Percentiles rank a stretch among this genome's conserved stretches.
phyloP scores from a whole-genome alignment of 176 grass and related monocot genomes.

The Areca catechu region DNA sequence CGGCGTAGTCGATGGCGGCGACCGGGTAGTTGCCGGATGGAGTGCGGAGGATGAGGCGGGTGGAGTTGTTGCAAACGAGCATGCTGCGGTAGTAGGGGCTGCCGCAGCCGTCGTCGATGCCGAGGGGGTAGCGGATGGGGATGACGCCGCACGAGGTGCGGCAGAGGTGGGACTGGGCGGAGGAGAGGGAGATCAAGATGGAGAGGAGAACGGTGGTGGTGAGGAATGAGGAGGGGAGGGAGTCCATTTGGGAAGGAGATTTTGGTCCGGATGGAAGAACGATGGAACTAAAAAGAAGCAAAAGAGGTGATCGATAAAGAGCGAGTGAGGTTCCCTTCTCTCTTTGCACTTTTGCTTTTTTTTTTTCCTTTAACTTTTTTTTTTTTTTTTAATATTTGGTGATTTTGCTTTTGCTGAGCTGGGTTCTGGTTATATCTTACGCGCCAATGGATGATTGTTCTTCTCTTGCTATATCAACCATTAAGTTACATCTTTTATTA shows the following conservation, averaged over 20 bases:
- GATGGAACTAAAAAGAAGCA: not conserved
- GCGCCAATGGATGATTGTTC: too few relatives aligned
- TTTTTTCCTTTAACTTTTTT: slow-evolving; percentile 6
- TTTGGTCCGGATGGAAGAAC: not conserved
- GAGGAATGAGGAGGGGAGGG: slow-evolving; percentile 9
- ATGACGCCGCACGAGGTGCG: slow-evolving; percentile 58
- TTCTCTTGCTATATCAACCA: too few relatives aligned
- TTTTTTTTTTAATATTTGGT: slow-evolving; percentile 14
- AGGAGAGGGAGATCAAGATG: not conserved
- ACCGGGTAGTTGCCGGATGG: slow-evolving; percentile 77
- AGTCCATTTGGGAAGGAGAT: not conserved
- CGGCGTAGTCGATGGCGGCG: slow-evolving; percentile 50
- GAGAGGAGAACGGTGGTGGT: slow-evolving; percentile 13
- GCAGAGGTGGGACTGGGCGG: slow-evolving; percentile 31
- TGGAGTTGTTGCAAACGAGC: slow-evolving; percentile 55
- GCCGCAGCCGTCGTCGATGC: slow-evolving; percentile 84
- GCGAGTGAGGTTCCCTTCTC: not conserved
- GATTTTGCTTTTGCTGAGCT: too few relatives aligned
- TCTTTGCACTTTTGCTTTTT: slow-evolving; percentile 20
- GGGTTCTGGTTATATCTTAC: too few relatives aligned
- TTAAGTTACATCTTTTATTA: too few relatives aligned
- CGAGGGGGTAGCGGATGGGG: slow-evolving; percentile 61
- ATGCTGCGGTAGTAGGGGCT: slow-evolving; percentile 91
- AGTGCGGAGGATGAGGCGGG: slow-evolving; percentile 59
- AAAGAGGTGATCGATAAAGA: not conserved